Percentiles rank a stretch among this genome's conserved stretches.
Conservation (phyloP, 2,329 filamentous ascomycete genomes). For the Penicillium concentricum region DNA sequence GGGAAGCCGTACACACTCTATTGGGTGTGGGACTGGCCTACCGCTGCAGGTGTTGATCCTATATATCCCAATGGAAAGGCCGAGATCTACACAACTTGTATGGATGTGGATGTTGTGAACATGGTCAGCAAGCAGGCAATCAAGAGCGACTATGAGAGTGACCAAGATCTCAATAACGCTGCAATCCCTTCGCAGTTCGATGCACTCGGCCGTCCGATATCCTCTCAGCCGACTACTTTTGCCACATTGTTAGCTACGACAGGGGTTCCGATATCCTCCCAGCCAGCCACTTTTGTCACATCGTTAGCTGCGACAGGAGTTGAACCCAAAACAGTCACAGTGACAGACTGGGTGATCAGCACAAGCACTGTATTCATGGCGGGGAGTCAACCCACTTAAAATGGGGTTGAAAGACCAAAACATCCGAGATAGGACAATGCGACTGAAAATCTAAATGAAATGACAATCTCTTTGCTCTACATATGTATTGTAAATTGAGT, state of each 20-base stretch:
- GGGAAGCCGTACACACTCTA: conserved; percentile 76
- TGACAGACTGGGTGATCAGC: conserved; percentile 29
- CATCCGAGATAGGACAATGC: background rate
- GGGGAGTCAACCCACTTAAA: conserved; percentile 5
- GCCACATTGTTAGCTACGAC: conserved; percentile 5
- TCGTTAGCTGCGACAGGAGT: conserved; percentile 7
- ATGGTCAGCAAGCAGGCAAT: conserved; percentile 11
- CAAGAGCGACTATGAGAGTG: conserved; percentile 27
- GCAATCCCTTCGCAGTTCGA: conserved; percentile 41
- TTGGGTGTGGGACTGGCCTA: conserved; percentile 97
- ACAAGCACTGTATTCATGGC: conserved; percentile 19
- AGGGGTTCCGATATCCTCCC: background rate
- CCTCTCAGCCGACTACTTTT: background rate
- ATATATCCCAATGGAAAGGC: conserved; percentile 43
- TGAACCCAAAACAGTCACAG: conserved; percentile 13
- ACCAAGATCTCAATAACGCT: conserved; percentile 40
- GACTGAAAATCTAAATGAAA: background rate
- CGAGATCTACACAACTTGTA: conserved; percentile 51
- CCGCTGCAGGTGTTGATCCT: conserved; percentile 41
- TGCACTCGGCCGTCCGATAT: conserved; percentile 22
- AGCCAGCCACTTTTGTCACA: background rate
- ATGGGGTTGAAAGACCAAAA: background rate
- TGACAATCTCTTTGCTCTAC: background rate
- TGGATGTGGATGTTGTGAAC: conserved; percentile 47
- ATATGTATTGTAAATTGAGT: background rate